Percentiles rank a stretch among this genome's conserved stretches.
These are phyloP conservation scores for Blastocystis sp. DNA, from an alignment of 352 stramenopile genomes.

Conservation along the genomic window DNA sequence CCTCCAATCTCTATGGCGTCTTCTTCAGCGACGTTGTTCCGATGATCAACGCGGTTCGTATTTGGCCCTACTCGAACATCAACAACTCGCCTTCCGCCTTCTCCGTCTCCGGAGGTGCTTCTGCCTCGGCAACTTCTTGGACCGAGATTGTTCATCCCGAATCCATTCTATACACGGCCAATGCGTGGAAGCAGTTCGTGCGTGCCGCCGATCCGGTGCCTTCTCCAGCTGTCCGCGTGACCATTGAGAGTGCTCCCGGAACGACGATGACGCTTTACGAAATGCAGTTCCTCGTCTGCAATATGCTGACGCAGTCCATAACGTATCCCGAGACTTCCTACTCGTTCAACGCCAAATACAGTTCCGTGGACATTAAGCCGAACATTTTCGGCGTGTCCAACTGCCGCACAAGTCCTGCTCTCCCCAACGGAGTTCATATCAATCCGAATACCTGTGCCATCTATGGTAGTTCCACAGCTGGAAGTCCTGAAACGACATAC, in stretches of 20 bases:
- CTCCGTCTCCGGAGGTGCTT: not conserved
- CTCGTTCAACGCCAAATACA: not conserved
- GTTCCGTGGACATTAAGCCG: not conserved
- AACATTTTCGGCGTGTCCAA: not conserved
- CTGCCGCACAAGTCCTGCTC: not conserved
- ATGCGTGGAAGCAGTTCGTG: not conserved
- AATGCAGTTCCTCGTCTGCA: not conserved
- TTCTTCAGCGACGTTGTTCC: not conserved
- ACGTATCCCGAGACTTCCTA: not conserved
- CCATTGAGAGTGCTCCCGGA: not conserved
- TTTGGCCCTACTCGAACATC: not conserved
- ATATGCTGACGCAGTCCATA: not conserved
- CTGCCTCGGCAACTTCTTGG: not conserved
- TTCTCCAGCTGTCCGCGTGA: not conserved
- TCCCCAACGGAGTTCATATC: constrained; percentile 7
- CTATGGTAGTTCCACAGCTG: not conserved
- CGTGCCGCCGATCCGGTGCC: not conserved
- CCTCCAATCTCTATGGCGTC: not conserved
- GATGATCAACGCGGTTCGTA: not conserved
- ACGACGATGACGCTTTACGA: not conserved
- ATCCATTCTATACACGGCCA: not conserved
- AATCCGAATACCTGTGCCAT: not conserved
- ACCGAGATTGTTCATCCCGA: too few species aligned
- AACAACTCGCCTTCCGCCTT: not conserved
- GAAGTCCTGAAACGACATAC: not conserved